These are phyloP conservation scores for Saccharomyces hybrid DNA, from an alignment of 1,139 yeast genomes.

Conservation along the genomic window DNA sequence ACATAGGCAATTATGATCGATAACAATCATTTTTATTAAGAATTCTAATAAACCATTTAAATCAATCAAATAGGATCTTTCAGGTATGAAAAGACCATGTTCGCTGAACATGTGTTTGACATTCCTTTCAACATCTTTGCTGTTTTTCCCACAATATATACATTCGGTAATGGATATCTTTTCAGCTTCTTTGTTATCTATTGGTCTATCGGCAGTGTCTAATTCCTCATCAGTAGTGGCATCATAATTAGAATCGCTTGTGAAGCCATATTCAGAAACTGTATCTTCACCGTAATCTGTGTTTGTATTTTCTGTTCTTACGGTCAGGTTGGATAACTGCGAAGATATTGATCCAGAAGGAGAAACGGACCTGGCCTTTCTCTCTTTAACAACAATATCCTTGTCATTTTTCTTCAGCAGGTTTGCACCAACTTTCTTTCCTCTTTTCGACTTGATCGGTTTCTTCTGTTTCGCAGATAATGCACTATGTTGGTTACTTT, in stretches of 20 bases:
- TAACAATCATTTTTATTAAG: conserved; percentile 73
- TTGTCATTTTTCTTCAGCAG: background rate
- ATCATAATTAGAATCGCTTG: conserved; percentile 38
- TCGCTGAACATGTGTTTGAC: conserved; percentile 65
- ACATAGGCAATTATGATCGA: conserved; percentile 76
- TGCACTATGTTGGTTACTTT: background rate
- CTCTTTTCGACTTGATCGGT: background rate
- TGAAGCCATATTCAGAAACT: conserved; percentile 42
- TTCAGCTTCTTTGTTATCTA: conserved; percentile 27
- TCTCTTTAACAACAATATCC: background rate
- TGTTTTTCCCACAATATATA: conserved; percentile 38
- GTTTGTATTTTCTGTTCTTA: conserved; percentile 31
- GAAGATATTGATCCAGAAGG: conserved; percentile 51
- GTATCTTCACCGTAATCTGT: conserved; percentile 42
- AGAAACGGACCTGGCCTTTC: conserved; percentile 30
- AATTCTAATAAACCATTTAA: conserved; percentile 63
- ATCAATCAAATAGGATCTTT: conserved; percentile 59
- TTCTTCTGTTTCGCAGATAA: background rate
- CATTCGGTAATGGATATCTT: conserved; percentile 31
- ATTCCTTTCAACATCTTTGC: conserved; percentile 48
- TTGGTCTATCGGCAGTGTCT: conserved; percentile 10
- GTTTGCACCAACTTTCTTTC: background rate
- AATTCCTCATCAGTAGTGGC: conserved; percentile 21
- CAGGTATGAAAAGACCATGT: conserved; percentile 87
- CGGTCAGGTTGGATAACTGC: conserved; percentile 52